Base-by-base conservation (phyloP, 2,329 filamentous ascomycete species). In the Gyromitra esculenta region DNA sequence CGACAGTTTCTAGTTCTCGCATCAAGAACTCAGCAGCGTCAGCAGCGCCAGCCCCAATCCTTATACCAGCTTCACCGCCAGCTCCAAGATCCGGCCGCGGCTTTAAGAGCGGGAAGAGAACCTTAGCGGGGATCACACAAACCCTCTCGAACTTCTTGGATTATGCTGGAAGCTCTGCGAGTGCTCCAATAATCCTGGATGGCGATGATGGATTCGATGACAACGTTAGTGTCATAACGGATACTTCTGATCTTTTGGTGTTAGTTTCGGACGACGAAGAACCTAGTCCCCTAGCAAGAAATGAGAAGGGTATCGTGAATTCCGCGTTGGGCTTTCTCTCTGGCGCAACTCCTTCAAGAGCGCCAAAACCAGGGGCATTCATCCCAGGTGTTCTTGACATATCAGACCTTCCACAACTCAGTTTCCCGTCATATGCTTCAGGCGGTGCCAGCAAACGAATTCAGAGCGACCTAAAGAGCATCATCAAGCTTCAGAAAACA, bases 351-450 rank as follows among this genome's bases (percentile, higher is more conserved):
- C 15, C 37, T 37, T 25, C 56, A 9, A 69, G 57, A 13, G 11
- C 35, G 18, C 37, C 59, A 8, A 75, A 75, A 57, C 48, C 57
- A 25, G 72, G 72, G 25, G 72, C 65, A 79, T 97, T 96, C 80
- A 82, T 87, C 1, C 91, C 93, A 0, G 91, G 91, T 0, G 86
- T 85, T 0, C 85, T 97, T 5, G 87, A 93, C 77, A 85, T 88
- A 60, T 84, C 83, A 0, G 87, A 84, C 0, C 85, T 97, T 5
- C 89, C 89, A 0, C 86, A 90, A 71, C 87, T 97, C n/a, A 84
- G 86, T 1, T 84, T 87, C 6, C 92, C 92, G 0, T 83, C 85
- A 1, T 92, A 92, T 83, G 91, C 91, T 4, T 90, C 88, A 0
- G 82, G 84, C 0, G 78, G 82, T 0, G 91, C 91, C 0, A 90